Evolutionary conservation across 2,329 filamentous ascomycete genomes (phyloP).

Genomic region (Alternaria gaisen): DNA sequence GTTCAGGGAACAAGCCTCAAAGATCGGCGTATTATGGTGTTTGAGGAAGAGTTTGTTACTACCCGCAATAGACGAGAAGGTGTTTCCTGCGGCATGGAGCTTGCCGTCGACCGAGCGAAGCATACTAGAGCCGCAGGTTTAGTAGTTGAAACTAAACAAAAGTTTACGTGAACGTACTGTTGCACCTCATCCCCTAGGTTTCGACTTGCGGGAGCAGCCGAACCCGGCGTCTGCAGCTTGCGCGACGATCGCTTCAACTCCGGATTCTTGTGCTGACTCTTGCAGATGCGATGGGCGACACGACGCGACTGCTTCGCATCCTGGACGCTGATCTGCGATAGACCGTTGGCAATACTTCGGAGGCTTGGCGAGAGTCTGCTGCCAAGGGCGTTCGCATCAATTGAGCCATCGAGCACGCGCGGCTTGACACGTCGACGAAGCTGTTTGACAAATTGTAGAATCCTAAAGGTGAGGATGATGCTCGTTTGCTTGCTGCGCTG

Average conservation of each 20-base stretch:
- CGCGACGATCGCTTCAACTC: slow-evolving; percentile 26
- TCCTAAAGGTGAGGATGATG: slow-evolving; percentile 50
- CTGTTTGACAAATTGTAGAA: slow-evolving; percentile 51
- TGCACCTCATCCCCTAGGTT: slow-evolving; percentile 46
- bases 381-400: slow-evolving; percentile 34
- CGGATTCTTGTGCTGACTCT: slow-evolving; percentile 21
- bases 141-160: slow-evolving; percentile 46
- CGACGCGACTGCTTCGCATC: slow-evolving; percentile 34
- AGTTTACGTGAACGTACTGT: slow-evolving; percentile 46
- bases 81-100: slow-evolving; percentile 19
- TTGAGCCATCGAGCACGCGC: slow-evolving; percentile 35
- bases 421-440: slow-evolving; percentile 50
- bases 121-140: slow-evolving; percentile 42
- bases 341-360: slow-evolving; percentile 39
- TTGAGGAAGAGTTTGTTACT: slow-evolving; percentile 48
- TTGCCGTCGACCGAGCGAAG: slow-evolving; percentile 39
- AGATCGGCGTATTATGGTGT: slow-evolving; percentile 39
- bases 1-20: slow-evolving; percentile 42
- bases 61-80: slow-evolving; percentile 43
- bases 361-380: slow-evolving; percentile 29
- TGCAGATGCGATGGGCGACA: slow-evolving; percentile 2
- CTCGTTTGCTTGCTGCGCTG: slow-evolving; percentile 37
- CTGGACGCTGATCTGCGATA: slow-evolving; percentile 34
- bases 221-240: slow-evolving; percentile 32
- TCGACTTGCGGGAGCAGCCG: slow-evolving; percentile 37